Evolutionary conservation across 306 rosid species (phyloP), one percentile per base, ranked within the genome.

Genomic region (Gillenia trifoliata): DNA sequence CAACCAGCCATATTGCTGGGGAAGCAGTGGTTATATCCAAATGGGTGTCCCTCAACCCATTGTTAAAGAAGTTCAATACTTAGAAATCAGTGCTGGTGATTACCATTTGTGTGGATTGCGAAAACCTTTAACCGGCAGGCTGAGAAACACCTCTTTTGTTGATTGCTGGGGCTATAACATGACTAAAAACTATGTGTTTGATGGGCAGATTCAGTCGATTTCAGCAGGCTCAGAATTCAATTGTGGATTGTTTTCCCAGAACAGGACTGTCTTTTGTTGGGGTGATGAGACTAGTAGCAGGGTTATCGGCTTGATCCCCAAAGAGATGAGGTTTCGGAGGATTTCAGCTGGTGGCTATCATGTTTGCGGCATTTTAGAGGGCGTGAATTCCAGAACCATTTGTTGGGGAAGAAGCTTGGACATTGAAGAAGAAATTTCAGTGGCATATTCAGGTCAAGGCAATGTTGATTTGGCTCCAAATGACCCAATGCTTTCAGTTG

Each of bases 151-250:
- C 29, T 88, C 96, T 55, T 84, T 86, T 68, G 87, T 94, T 13
- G 98, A 94, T 85, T 94, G 98, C 60, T 94, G 98, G 97, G 97
- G 97, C 26, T 94, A 91, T 74, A 90, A 94, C 86, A 91, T 94
- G 96, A 91, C 98, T 1, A 86, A 71, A 28, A 94, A 80, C 83
- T 88, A 86, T 70, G 87, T 66, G 47, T 87, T 91, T 78, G 96
- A 88, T 78, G 97, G 97, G 3, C 83, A 77, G 83, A 79, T 94
- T 77, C 89, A 87, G 62, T 90, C 93, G 19, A 86, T 94, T 54
- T 84, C 98, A 8, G 94, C 98, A 0, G 98, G 98, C 64, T 82
- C 96, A 29, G 97, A 89, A 59, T 94, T 94, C 80, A 91, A 85
- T 50, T 94, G 98, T 80, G 98, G 91, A 11, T 74, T 94, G 47